phyloP scores from a whole-genome alignment of 495 filamentous ascomycete genomes.

The Aspergillus indologenus region DNA sequence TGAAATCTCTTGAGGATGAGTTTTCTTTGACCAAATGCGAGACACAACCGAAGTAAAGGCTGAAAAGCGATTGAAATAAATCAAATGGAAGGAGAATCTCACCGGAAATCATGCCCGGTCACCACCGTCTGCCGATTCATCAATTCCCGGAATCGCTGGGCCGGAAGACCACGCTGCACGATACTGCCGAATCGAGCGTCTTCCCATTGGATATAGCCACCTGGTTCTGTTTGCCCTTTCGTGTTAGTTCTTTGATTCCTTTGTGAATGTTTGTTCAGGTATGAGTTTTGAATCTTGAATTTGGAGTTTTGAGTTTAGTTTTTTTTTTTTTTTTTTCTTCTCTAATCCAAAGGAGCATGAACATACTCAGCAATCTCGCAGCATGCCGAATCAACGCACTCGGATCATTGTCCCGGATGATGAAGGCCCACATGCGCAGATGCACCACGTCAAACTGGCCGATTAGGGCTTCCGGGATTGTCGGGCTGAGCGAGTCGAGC shows the following conservation, averaged over 20 bases:
- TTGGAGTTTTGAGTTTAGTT: too few species aligned
- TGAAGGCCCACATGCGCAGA: slow-evolving; percentile 1
- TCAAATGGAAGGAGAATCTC: too few species aligned
- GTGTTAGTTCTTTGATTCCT: background rate
- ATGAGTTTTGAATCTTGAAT: too few species aligned
- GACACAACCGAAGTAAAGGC: too few species aligned
- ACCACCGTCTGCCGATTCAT: background rate
- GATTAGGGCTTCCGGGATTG: background rate
- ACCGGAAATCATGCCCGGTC: too few species aligned
- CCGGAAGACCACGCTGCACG: background rate
- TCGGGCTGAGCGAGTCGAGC: background rate
- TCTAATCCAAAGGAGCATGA: background rate
- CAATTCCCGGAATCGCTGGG: background rate
- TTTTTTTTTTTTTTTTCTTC: too few species aligned
- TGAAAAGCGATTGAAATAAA: too few species aligned
- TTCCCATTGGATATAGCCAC: slow-evolving; percentile 2
- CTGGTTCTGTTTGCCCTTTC: background rate
- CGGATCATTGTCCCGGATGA: background rate
- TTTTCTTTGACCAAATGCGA: too few species aligned
- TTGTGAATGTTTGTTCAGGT: too few species aligned
- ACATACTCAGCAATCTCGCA: background rate
- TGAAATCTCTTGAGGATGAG: background rate
- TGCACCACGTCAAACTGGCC: slow-evolving; percentile 1
- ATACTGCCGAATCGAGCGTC: background rate
- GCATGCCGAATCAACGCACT: background rate